Evolutionary conservation across 2,329 filamentous ascomycete species (phyloP).

Genomic region (Xylariaceae sp.): DNA sequence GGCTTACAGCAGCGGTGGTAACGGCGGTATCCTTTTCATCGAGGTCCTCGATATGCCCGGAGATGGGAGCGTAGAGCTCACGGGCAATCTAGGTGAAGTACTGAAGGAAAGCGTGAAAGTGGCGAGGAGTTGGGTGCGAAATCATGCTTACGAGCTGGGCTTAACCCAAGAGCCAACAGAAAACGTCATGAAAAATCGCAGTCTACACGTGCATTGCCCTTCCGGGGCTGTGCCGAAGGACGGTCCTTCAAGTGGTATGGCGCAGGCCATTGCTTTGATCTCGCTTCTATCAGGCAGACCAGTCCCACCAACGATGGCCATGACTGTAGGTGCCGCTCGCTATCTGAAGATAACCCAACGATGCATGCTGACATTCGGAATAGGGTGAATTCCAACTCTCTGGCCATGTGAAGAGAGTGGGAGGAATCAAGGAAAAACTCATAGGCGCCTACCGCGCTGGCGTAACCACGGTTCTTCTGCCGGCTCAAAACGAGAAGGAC

Average conservation of each 20-base stretch:
- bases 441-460: constrained; percentile 91
- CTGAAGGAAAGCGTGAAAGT: constrained; percentile 97
- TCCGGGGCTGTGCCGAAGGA: constrained; percentile 95
- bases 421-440: constrained; percentile 97
- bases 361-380: constrained; percentile 22
- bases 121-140: constrained; percentile 93
- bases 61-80: constrained; percentile 85
- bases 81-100: constrained; percentile 92
- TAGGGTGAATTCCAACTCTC: constrained; percentile 72
- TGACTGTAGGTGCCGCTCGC: constrained; percentile 63
- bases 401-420: constrained; percentile 87
- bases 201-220: constrained; percentile 94
- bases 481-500: constrained; percentile 86
- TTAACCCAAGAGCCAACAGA: constrained; percentile 75
- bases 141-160: constrained; percentile 86
- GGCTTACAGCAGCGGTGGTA: constrained; percentile 86
- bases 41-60: constrained; percentile 98
- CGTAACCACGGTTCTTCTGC: constrained; percentile 89
- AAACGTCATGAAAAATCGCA: constrained; percentile 93
- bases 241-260: constrained; percentile 79
- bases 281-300: constrained; percentile 81
- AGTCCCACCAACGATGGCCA: constrained; percentile 88
- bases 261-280: constrained; percentile 89
- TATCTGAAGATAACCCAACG: constrained; percentile 13
- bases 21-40: constrained; percentile 96